Percentiles rank a stretch among this genome's conserved stretches.
phyloP scores from a whole-genome alignment of 106 monocot genomes.

The Dioscorea alata region DNA sequence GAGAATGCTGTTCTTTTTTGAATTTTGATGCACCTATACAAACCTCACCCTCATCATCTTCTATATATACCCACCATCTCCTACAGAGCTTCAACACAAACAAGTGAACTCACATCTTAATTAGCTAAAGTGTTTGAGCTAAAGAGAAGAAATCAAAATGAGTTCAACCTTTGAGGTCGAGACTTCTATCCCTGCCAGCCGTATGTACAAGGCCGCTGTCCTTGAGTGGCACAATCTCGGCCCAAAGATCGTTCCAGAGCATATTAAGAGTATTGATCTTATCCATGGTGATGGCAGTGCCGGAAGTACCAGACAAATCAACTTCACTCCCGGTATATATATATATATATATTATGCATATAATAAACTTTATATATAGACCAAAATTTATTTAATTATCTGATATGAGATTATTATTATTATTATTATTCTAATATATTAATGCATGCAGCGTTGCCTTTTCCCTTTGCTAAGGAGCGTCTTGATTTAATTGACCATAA shows the following conservation, averaged over 20 bases:
- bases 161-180: slow-evolving; percentile 29
- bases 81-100: too few species aligned
- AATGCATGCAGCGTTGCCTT: slow-evolving; percentile 12
- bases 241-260: slow-evolving; percentile 35
- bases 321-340: slow-evolving; percentile 30
- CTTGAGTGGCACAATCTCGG: slow-evolving; percentile 44
- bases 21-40: too few species aligned
- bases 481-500: slow-evolving; percentile 11
- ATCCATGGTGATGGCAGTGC: slow-evolving; percentile 15
- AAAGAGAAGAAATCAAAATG: too few species aligned
- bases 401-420: not conserved
- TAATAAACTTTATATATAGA: not conserved
- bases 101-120: too few species aligned
- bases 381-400: not conserved
- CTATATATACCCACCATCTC: too few species aligned
- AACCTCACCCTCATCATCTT: too few species aligned
- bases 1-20: too few species aligned
- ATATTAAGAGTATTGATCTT: slow-evolving; percentile 13
- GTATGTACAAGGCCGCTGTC: slow-evolving; percentile 30
- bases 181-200: slow-evolving; percentile 13
- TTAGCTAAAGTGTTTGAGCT: too few species aligned
- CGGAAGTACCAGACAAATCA: slow-evolving; percentile 31
- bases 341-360: not conserved
- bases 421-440: not conserved
- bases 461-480: slow-evolving; percentile 18